These are phyloP conservation scores for Kwoniella sp. DNA, from an alignment of 768 basidiomycete genomes.

Conservation along the genomic window DNA sequence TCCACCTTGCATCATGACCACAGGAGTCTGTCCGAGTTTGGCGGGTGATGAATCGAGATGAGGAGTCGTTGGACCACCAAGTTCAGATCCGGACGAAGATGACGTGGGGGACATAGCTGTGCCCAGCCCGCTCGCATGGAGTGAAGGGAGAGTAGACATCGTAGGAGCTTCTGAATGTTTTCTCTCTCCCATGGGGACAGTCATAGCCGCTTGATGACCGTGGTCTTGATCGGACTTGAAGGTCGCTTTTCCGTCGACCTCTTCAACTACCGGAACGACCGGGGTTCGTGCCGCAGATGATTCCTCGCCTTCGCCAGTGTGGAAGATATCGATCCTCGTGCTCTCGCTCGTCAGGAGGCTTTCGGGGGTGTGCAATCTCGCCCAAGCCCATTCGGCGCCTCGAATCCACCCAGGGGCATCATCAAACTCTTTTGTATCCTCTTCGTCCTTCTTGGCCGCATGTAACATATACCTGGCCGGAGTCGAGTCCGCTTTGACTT, in stretches of 20 bases:
- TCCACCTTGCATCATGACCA: neutral
- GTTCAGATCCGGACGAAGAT: neutral
- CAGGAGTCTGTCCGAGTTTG: neutral
- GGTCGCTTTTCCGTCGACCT: neutral
- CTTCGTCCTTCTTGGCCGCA: conserved; percentile 17
- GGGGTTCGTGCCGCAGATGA: too few relatives aligned
- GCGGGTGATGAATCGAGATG: neutral
- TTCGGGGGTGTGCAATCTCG: conserved; percentile 24
- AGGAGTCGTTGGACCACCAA: neutral
- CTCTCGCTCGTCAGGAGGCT: conserved; percentile 24
- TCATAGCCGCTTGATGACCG: too few relatives aligned
- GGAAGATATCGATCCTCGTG: conserved; percentile 21
- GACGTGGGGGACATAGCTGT: conserved; percentile 8
- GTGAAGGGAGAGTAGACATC: neutral
- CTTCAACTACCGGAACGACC: neutral
- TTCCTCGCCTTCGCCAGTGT: neutral
- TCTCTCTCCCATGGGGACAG: neutral
- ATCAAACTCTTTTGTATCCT: conserved; percentile 31
- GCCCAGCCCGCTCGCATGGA: neutral
- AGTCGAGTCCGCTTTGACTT: conserved; percentile 37
- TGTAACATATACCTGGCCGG: conserved; percentile 39
- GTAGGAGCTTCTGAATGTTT: conserved; percentile 6
- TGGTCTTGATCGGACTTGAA: neutral
- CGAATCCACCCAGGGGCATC: conserved; percentile 28
- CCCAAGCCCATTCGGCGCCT: conserved; percentile 35